Percentiles rank a stretch among this genome's conserved stretches.
phyloP scores from a whole-genome alignment of 169 alveolate genomes.

The Blepharisma undulans region DNA sequence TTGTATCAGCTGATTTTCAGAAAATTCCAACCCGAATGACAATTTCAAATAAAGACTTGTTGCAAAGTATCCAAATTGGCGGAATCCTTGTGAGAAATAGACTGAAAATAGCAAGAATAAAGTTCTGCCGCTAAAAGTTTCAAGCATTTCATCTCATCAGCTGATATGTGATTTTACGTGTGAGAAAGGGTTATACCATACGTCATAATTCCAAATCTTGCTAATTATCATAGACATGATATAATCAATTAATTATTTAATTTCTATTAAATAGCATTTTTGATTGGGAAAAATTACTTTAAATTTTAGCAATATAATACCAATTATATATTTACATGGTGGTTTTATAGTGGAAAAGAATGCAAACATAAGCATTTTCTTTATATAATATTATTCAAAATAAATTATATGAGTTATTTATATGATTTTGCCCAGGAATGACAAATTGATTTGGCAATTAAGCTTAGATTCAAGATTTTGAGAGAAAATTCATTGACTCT shows the following conservation, averaged over 20 bases:
- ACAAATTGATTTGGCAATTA: too few relatives aligned
- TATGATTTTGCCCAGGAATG: too few relatives aligned
- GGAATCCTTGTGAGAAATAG: constrained; percentile 19
- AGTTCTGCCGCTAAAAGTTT: not conserved
- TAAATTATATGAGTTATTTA: too few relatives aligned
- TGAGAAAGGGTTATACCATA: not conserved
- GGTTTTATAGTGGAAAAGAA: too few relatives aligned
- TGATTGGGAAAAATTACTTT: too few relatives aligned
- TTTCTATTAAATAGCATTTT: too few relatives aligned
- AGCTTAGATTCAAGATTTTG: too few relatives aligned
- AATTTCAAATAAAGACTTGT: constrained; percentile 21
- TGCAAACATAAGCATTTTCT: too few relatives aligned
- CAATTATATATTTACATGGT: too few relatives aligned
- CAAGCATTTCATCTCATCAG: not conserved
- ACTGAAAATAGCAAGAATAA: not conserved
- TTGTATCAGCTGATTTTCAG: not conserved
- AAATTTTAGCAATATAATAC: too few relatives aligned
- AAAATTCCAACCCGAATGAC: constrained; percentile 5
- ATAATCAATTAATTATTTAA: not conserved
- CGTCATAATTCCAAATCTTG: not conserved
- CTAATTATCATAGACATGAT: not conserved
- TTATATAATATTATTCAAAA: too few relatives aligned
- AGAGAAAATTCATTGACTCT: too few relatives aligned
- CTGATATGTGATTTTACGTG: not conserved
- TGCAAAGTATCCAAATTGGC: constrained; percentile 13